Conservation (phyloP, 805 yeast genomes). For the Saturnispora diversa region DNA sequence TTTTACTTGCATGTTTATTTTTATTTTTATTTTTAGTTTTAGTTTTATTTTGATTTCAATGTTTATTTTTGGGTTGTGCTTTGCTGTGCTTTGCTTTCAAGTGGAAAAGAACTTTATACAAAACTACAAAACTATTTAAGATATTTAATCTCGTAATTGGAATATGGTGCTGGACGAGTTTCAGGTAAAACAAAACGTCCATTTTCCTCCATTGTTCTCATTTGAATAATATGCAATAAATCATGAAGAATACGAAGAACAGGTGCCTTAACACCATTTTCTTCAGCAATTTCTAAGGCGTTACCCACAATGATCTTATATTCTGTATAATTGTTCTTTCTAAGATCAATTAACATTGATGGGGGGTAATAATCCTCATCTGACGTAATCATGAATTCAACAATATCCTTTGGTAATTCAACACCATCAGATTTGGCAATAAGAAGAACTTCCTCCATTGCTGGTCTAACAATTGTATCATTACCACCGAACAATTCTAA, state of each 20-base stretch:
- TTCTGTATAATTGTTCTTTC: slow-evolving; percentile 36
- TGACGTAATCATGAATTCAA: slow-evolving; percentile 34
- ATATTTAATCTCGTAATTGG: slow-evolving; percentile 17
- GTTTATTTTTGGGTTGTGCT: no score
- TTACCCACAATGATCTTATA: slow-evolving; percentile 39
- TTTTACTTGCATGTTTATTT: no score
- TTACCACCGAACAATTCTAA: slow-evolving; percentile 26
- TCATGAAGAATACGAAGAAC: slow-evolving; percentile 23
- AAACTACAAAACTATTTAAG: no score
- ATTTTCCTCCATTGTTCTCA: slow-evolving; percentile 28
- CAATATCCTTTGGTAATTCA: slow-evolving; percentile 27
- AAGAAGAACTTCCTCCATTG: slow-evolving; percentile 37
- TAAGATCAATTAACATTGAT: slow-evolving; percentile 41
- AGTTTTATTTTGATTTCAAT: no score
- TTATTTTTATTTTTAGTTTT: no score
- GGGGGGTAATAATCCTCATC: slow-evolving; percentile 35
- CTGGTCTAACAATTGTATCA: slow-evolving; percentile 29
- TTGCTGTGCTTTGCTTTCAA: no score
- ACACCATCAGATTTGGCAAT: slow-evolving; percentile 44
- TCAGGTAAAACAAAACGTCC: slow-evolving; percentile 26
- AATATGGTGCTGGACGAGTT: slow-evolving; percentile 24
- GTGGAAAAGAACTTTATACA: no score
- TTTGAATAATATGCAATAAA: slow-evolving; percentile 26
- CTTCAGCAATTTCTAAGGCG: slow-evolving; percentile 27
- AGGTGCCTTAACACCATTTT: slow-evolving; percentile 28